phyloP scores from a whole-genome alignment of 2,329 filamentous ascomycete genomes.

The Nothomitra cinnamomea region DNA sequence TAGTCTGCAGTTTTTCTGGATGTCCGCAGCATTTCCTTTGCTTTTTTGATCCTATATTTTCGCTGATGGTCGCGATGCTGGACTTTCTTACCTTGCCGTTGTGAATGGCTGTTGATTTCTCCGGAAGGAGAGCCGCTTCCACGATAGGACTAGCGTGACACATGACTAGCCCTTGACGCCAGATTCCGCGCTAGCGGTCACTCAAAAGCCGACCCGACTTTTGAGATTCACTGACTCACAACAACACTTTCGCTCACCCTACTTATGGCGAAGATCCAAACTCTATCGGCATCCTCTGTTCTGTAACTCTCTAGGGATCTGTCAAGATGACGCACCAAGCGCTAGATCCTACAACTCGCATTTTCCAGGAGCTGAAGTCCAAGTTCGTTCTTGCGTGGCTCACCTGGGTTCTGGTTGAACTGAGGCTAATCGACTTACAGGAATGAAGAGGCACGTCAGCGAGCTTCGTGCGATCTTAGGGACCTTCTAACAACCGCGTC shows the following conservation, averaged over 20 bases:
- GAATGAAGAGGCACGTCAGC: constrained; percentile 27
- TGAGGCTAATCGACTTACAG: constrained; percentile 14
- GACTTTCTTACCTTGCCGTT: no score
- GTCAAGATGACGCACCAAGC: constrained; percentile 19
- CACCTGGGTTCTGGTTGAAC: not conserved
- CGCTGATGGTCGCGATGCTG: no score
- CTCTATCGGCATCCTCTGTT: not conserved
- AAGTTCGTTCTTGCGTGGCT: constrained; percentile 23
- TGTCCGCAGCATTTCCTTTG: no score
- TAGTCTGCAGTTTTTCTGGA: no score
- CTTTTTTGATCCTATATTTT: no score
- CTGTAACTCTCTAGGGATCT: not conserved
- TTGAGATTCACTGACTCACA: no score
- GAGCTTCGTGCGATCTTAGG: constrained; percentile 26
- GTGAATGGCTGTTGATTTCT: no score
- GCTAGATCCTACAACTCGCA: constrained; percentile 34
- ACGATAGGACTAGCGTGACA: no score
- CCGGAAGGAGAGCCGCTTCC: not conserved
- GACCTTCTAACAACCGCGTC: constrained; percentile 27
- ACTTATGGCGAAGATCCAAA: not conserved
- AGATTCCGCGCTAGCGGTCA: no score
- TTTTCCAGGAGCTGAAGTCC: constrained; percentile 39
- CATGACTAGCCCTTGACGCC: no score
- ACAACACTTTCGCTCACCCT: not conserved
- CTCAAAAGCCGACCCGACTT: no score